Evolutionary conservation across 2,329 filamentous ascomycete genomes (phyloP).

Genomic region (Alternaria brassicae): DNA sequence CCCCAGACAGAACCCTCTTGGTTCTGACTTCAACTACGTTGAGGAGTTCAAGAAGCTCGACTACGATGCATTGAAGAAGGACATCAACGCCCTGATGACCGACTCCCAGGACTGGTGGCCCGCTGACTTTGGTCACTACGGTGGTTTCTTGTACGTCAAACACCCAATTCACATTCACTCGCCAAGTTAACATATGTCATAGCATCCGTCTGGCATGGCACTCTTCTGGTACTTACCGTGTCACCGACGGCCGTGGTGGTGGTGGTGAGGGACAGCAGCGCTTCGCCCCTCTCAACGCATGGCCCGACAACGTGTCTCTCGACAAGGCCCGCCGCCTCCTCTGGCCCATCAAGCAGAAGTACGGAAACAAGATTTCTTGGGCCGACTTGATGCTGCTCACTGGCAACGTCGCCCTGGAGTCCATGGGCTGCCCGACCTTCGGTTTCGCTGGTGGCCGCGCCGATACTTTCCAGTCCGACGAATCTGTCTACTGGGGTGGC

Average conservation of each 20-base stretch:
- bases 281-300: slow-evolving; percentile 81
- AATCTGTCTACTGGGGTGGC: slow-evolving; percentile 78
- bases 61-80: slow-evolving; percentile 75
- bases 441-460: slow-evolving; percentile 76
- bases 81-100: slow-evolving; percentile 74
- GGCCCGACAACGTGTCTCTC: slow-evolving; percentile 79
- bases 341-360: slow-evolving; percentile 86
- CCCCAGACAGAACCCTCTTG: slow-evolving; percentile 67
- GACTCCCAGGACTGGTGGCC: slow-evolving; percentile 84
- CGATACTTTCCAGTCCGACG: slow-evolving; percentile 78
- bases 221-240: slow-evolving; percentile 78
- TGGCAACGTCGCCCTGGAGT: slow-evolving; percentile 79
- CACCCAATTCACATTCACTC: background rate
- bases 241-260: slow-evolving; percentile 76
- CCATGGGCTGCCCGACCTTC: slow-evolving; percentile 76
- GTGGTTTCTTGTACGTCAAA: slow-evolving; percentile 67
- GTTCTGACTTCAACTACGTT: slow-evolving; percentile 73
- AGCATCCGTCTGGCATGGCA: slow-evolving; percentile 81
- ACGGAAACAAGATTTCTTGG: slow-evolving; percentile 83
- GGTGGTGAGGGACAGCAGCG: slow-evolving; percentile 78
- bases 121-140: slow-evolving; percentile 82
- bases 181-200: slow-evolving; percentile 10
- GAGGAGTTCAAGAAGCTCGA: slow-evolving; percentile 75
- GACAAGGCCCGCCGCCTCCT: slow-evolving; percentile 82
- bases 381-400: slow-evolving; percentile 74